Evolutionary conservation across 2,329 filamentous ascomycete genomes (phyloP).

Genomic region (Exutisphaerella laricina): DNA sequence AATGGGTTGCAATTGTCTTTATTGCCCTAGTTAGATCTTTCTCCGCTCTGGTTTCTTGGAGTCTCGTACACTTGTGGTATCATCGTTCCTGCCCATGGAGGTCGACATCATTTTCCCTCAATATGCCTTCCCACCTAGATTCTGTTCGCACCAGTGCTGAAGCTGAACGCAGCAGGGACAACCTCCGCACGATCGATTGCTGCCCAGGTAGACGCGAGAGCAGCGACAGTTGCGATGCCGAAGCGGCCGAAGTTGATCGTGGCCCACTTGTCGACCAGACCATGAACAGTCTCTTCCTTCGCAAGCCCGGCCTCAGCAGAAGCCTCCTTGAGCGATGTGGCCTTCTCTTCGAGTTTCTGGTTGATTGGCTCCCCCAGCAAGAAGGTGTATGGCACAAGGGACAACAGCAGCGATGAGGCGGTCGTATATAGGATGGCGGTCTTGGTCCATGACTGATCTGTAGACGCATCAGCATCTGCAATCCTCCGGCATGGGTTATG

Average conservation of each 20-base stretch:
- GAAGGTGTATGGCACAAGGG: conserved; percentile 50
- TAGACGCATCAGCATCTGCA: conserved; percentile 8
- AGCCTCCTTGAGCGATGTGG: conserved; percentile 27
- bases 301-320: conserved; percentile 8
- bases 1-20: too few species aligned
- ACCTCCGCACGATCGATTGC: conserved; percentile 26
- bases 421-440: conserved; percentile 42
- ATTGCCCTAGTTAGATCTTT: too few species aligned
- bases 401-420: conserved; percentile 43
- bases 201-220: conserved; percentile 27
- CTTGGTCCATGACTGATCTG: conserved; percentile 19
- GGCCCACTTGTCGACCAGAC: conserved; percentile 53
- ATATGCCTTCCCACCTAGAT: too few species aligned
- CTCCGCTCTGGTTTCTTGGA: too few species aligned
- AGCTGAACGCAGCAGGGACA: conserved; percentile 14
- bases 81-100: too few species aligned
- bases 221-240: conserved; percentile 22
- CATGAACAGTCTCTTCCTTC: conserved; percentile 45
- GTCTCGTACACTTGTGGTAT: too few species aligned
- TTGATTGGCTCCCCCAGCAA: conserved; percentile 46
- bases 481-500: too few species aligned
- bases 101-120: too few species aligned
- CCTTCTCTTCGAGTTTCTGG: conserved; percentile 43
- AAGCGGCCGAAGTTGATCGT: conserved; percentile 47
- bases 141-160: conserved; percentile 4